phyloP scores from a whole-genome alignment of 2,329 filamentous ascomycete species.

The Dactylellina haptotyla region DNA sequence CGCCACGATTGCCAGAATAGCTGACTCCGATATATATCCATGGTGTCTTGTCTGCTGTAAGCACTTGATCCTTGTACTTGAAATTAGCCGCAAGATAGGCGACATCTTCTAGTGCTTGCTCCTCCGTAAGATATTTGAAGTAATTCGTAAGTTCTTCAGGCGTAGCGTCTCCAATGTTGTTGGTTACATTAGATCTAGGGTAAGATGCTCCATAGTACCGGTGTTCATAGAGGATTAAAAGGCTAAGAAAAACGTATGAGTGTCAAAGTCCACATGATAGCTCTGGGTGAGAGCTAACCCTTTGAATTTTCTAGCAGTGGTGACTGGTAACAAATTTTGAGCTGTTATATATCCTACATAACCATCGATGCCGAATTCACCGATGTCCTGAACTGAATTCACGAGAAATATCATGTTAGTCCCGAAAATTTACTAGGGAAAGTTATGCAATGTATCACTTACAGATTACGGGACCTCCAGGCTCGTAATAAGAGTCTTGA shows the following conservation, averaged over 20 bases:
- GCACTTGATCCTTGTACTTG: conserved; percentile 58
- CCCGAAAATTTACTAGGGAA: not conserved
- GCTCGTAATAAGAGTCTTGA: conserved; percentile 55
- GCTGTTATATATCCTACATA: conserved; percentile 31
- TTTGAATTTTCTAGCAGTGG: conserved; percentile 45
- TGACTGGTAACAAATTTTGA: conserved; percentile 29
- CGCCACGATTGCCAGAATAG: conserved; percentile 55
- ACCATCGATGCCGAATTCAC: conserved; percentile 44
- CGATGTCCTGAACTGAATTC: conserved; percentile 55
- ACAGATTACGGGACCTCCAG: conserved; percentile 56
- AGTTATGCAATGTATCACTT: conserved; percentile 8
- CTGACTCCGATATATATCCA: conserved; percentile 45
- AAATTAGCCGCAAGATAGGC: conserved; percentile 62
- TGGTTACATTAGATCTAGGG: conserved; percentile 57
- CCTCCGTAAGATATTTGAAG: conserved; percentile 61
- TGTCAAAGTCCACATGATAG: not conserved
- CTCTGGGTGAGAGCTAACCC: conserved; percentile 16
- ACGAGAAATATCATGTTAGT: not conserved
- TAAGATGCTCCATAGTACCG: conserved; percentile 62
- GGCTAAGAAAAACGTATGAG: conserved; percentile 9
- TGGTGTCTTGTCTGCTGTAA: conserved; percentile 51
- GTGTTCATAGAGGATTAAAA: conserved; percentile 56
- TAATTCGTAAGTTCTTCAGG: conserved; percentile 59
- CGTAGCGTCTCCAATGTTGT: conserved; percentile 7
- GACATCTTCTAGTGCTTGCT: conserved; percentile 63